Evolutionary conservation across 2,329 filamentous ascomycete species (phyloP).

Genomic region (Dothideomycetidae sp.): DNA sequence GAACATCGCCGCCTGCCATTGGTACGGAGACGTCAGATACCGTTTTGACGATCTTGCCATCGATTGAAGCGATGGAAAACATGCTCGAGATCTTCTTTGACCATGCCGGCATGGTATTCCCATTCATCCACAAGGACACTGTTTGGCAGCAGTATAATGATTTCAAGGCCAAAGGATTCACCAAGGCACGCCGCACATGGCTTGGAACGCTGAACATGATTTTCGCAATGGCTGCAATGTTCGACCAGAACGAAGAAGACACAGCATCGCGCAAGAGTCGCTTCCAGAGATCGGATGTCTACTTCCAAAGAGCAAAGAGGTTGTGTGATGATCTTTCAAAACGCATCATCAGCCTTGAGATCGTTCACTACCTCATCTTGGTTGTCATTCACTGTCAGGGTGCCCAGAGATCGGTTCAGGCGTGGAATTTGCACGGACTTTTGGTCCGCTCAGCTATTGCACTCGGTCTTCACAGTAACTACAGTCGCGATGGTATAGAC

Average conservation of each 20-base stretch:
- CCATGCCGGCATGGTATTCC: slow-evolving; percentile 26
- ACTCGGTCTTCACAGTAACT: slow-evolving; percentile 36
- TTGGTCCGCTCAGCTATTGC: slow-evolving; percentile 38
- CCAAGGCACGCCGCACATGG: slow-evolving; percentile 33
- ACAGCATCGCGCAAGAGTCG: slow-evolving; percentile 27
- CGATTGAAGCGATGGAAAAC: slow-evolving; percentile 18
- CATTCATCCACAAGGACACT: slow-evolving; percentile 26
- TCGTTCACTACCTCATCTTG: no score
- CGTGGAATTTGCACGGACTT: slow-evolving; percentile 41
- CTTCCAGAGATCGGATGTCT: slow-evolving; percentile 33
- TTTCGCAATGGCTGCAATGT: slow-evolving; percentile 34
- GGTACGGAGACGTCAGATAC: no score
- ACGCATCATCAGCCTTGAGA: no score
- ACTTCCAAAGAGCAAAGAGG: slow-evolving; percentile 36
- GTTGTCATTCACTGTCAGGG: no score
- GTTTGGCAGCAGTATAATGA: slow-evolving; percentile 25
- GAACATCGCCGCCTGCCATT: no score
- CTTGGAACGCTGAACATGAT: slow-evolving; percentile 38
- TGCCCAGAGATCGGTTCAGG: slow-evolving; percentile 38
- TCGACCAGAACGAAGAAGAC: slow-evolving; percentile 31
- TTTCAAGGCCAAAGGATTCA: slow-evolving; percentile 20
- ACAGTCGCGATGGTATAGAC: slow-evolving; percentile 14
- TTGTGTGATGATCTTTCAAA: no score
- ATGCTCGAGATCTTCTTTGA: slow-evolving; percentile 26
- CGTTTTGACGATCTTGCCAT: slow-evolving; percentile 23